Evolutionary conservation across 2,329 filamentous ascomycete genomes (phyloP).

Genomic region (Pyrenochaeta sp.): DNA sequence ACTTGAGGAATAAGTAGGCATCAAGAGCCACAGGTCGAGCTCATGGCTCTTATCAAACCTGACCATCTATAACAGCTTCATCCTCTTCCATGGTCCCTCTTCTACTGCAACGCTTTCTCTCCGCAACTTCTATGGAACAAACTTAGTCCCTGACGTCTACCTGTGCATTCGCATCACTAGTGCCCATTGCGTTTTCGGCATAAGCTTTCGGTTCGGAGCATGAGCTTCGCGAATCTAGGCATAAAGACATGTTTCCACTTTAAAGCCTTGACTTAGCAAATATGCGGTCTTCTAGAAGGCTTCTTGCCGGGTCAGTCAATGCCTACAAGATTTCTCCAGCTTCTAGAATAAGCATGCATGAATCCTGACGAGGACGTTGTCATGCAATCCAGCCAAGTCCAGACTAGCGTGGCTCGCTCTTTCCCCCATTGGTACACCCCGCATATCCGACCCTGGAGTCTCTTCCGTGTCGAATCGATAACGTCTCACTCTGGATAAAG

Average conservation of each 20-base stretch:
- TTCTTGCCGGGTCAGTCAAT: background rate
- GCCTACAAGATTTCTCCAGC: background rate
- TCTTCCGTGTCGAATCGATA: slow-evolving; percentile 1
- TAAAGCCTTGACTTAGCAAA: background rate
- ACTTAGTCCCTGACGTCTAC: background rate
- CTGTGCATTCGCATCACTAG: background rate
- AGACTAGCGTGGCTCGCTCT: slow-evolving; percentile 1
- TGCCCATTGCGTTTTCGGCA: background rate
- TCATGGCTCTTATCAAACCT: background rate
- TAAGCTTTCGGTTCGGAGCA: background rate
- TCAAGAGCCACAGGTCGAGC: slow-evolving; percentile 11
- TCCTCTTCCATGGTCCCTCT: background rate
- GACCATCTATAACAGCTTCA: background rate
- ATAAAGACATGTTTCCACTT: background rate
- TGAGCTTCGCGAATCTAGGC: background rate
- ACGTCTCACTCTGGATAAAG: slow-evolving; percentile 14
- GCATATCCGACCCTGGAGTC: slow-evolving; percentile 6
- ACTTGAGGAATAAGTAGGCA: slow-evolving; percentile 20
- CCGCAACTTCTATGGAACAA: background rate
- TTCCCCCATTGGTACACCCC: slow-evolving; percentile 11
- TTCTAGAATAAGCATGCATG: slow-evolving; percentile 4
- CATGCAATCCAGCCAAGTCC: background rate
- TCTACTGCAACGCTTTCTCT: background rate
- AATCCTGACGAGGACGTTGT: background rate
- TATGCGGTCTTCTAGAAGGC: background rate